Conservation (phyloP, 2,329 filamentous ascomycete genomes). For the Madurella fahalii region DNA sequence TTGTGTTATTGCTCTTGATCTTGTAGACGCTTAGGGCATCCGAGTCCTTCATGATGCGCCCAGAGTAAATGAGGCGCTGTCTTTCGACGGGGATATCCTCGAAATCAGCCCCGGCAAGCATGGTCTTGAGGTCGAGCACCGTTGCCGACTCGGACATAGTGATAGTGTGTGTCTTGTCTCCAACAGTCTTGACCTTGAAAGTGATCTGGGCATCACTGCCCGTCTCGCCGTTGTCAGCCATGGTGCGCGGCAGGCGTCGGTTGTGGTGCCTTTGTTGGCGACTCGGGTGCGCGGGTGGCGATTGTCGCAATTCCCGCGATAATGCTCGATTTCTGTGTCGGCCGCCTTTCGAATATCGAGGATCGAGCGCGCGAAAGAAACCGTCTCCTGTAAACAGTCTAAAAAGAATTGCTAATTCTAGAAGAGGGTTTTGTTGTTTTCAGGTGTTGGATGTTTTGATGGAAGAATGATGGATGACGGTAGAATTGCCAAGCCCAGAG, state of each 20-base stretch:
- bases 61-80: conserved; percentile 95
- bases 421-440: not conserved
- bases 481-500: not conserved
- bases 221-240: conserved; percentile 62
- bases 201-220: conserved; percentile 72
- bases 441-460: not conserved
- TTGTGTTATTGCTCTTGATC: conserved; percentile 91
- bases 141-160: conserved; percentile 74
- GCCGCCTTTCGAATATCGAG: not conserved
- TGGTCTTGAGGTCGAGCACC: conserved; percentile 83
- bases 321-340: not conserved
- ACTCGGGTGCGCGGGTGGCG: not conserved
- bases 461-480: not conserved
- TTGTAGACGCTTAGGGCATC: conserved; percentile 84
- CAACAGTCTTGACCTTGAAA: conserved; percentile 98
- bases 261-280: not conserved
- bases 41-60: conserved; percentile 91
- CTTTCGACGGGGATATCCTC: conserved; percentile 84
- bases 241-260: conserved; percentile 30
- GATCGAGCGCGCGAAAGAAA: not conserved
- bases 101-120: conserved; percentile 74
- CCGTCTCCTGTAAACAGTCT: not conserved
- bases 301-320: not conserved
- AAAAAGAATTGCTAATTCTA: not conserved
- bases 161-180: conserved; percentile 77